These are phyloP conservation scores for Eurotiales sp. DNA, from an alignment of 2,329 filamentous ascomycete genomes.

Conservation along the genomic window DNA sequence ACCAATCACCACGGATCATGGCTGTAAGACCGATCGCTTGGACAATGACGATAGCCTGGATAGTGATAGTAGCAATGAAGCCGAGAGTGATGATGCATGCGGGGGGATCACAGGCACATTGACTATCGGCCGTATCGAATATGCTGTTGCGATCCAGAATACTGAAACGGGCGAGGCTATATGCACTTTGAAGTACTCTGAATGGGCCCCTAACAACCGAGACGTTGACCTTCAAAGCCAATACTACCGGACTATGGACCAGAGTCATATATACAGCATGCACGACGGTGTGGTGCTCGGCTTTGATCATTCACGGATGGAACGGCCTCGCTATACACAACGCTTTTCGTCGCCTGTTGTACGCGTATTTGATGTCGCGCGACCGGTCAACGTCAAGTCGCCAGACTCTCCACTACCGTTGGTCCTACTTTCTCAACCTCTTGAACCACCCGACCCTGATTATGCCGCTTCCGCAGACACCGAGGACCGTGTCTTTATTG, in stretches of 20 bases:
- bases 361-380: conserved; percentile 82
- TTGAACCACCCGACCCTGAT: conserved; percentile 53
- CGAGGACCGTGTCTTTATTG: conserved; percentile 71
- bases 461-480: conserved; percentile 32
- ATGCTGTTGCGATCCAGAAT: conserved; percentile 80
- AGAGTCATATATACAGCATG: conserved; percentile 81
- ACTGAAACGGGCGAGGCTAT: conserved; percentile 69
- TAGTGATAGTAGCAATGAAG: conserved; percentile 34
- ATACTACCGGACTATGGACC: conserved; percentile 75
- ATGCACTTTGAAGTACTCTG: conserved; percentile 86
- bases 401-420: conserved; percentile 64
- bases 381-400: conserved; percentile 63
- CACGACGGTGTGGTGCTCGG: conserved; percentile 82
- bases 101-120: conserved; percentile 70
- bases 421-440: conserved; percentile 80
- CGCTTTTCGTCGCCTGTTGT: conserved; percentile 74
- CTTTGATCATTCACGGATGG: conserved; percentile 62
- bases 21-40: conserved; percentile 57
- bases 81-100: conserved; percentile 63
- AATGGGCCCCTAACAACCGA: conserved; percentile 90
- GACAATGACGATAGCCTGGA: conserved; percentile 56
- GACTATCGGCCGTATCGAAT: conserved; percentile 81
- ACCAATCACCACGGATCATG: conserved; percentile 66
- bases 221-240: conserved; percentile 84
- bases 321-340: conserved; percentile 61